Conservation (phyloP, 495 filamentous ascomycete species). For the Rostrohypoxylon terebratum region DNA sequence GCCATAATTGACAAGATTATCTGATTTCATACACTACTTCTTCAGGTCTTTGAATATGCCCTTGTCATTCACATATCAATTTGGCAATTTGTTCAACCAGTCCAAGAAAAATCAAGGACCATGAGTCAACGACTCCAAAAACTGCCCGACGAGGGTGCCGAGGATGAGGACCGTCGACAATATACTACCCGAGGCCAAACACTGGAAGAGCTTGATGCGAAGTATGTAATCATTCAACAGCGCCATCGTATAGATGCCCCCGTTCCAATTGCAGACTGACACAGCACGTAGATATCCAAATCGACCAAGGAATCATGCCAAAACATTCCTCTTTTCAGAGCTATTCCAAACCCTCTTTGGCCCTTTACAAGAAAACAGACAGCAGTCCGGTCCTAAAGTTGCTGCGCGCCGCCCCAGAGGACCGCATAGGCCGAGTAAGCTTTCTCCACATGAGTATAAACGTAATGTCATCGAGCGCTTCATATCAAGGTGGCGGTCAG, state of each 20-base stretch:
- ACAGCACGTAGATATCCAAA: conserved; percentile 75
- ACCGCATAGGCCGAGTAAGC: conserved; percentile 65
- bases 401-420: conserved; percentile 62
- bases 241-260: background rate
- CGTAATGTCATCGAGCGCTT: conserved; percentile 90
- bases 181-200: conserved; percentile 59
- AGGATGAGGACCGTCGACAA: conserved; percentile 62
- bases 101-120: background rate
- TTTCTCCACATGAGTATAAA: conserved; percentile 84
- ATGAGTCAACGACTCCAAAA: conserved; percentile 46
- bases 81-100: background rate
- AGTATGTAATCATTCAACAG: conserved; percentile 60
- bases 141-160: conserved; percentile 63
- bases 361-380: conserved; percentile 85
- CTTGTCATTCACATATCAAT: too few species aligned
- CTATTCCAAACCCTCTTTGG: conserved; percentile 85
- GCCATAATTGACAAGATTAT: conserved; percentile 1
- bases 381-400: conserved; percentile 69
- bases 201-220: conserved; percentile 70
- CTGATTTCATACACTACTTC: background rate
- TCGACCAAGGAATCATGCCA: conserved; percentile 80
- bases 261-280: conserved; percentile 47
- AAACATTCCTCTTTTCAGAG: conserved; percentile 85
- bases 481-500: conserved; percentile 86
- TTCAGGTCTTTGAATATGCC: background rate